A percentile compares a stretch with the other conserved stretches of the same genome.
Conservation (phyloP, 257 asterid genomes). For the Datura wrightii region DNA sequence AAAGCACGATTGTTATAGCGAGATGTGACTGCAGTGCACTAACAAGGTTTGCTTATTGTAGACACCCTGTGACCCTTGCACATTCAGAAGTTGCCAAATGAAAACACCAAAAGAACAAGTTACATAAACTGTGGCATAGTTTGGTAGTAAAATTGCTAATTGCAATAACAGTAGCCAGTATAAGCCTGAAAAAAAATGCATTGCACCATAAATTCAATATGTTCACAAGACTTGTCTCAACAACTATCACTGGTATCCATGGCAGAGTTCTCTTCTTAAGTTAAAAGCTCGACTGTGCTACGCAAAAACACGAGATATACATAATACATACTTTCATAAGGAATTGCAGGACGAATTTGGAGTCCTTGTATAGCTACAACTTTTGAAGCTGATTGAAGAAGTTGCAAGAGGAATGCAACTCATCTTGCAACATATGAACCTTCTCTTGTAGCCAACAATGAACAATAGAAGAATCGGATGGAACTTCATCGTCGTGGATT, state of each 20-base stretch:
- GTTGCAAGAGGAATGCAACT: background rate
- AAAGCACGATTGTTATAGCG: too few relatives aligned
- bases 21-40: background rate
- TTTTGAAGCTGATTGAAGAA: conserved; percentile 11
- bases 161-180: background rate
- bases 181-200: conserved; percentile 14
- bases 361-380: background rate
- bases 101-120: background rate
- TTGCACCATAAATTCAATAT: conserved; percentile 3
- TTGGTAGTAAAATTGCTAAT: background rate
- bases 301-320: background rate
- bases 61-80: background rate
- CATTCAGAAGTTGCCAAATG: conserved; percentile 9
- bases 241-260: background rate
- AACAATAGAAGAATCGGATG: background rate
- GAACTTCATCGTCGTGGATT: background rate
- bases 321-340: background rate
- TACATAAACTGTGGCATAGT: background rate
- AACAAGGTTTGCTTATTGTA: background rate
- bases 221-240: conserved; percentile 9
- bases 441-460: conserved; percentile 5
- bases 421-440: background rate
- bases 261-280: background rate
- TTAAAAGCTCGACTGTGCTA: background rate
- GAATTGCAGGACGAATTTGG: background rate